Percentiles rank a stretch among this genome's conserved stretches.
phyloP scores from a whole-genome alignment of 2,329 filamentous ascomycete genomes.

The Epichloe bromicola region DNA sequence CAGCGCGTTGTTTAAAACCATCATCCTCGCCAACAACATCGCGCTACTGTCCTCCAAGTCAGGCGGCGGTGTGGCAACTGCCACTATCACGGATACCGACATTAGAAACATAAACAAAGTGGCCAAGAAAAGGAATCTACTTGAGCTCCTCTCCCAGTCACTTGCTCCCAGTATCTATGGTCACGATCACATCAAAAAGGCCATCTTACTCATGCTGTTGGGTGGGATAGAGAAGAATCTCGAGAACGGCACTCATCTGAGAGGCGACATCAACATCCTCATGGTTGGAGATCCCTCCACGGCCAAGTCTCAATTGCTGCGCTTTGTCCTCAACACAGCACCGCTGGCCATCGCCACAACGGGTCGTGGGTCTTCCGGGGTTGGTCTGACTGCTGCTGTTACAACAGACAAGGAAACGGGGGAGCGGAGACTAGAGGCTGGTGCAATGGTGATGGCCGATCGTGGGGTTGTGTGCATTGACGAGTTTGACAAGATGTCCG shows the following conservation, averaged over 20 bases:
- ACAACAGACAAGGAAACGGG: conserved; percentile 96
- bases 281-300: conserved; percentile 99
- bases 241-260: conserved; percentile 92
- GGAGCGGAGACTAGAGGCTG: conserved; percentile 84
- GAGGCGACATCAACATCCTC: conserved; percentile 97
- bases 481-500: conserved; percentile 99
- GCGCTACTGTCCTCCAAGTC: conserved; percentile 93
- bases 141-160: conserved; percentile 85
- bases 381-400: conserved; percentile 93
- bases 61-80: conserved; percentile 82
- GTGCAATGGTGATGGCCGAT: conserved; percentile 97
- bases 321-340: conserved; percentile 94
- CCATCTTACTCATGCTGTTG: conserved; percentile 86
- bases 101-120: conserved; percentile 98
- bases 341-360: conserved; percentile 95
- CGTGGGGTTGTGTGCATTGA: conserved; percentile 97
- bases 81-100: conserved; percentile 87
- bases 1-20: conserved; percentile 87
- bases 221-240: conserved; percentile 97
- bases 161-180: conserved; percentile 94
- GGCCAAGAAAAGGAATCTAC: conserved; percentile 84
- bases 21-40: conserved; percentile 88
- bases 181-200: conserved; percentile 98
- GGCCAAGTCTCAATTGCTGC: conserved; percentile 92
- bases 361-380: conserved; percentile 88